phyloP scores from a whole-genome alignment of 345 rosid genomes.

The Aegle marmelos region DNA sequence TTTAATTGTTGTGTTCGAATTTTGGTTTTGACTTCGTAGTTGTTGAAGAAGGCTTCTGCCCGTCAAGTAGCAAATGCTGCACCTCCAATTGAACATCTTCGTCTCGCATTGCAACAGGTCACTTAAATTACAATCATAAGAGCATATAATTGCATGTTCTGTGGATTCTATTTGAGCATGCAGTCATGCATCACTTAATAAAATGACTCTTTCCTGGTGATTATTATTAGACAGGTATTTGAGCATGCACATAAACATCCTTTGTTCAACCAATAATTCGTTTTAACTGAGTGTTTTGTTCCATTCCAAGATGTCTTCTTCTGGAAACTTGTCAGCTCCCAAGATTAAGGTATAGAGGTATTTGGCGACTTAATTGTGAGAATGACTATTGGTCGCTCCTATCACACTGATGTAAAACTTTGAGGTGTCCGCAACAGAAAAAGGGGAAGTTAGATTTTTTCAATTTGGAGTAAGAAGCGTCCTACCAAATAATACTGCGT shows the following conservation, averaged over 20 bases:
- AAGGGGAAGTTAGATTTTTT: too few species aligned
- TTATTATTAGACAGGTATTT: constrained; percentile 48
- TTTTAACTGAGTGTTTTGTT: not conserved
- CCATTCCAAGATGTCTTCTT: not conserved
- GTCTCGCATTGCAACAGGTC: constrained; percentile 48
- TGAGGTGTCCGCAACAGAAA: too few species aligned
- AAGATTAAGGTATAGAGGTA: not conserved
- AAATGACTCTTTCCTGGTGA: constrained; percentile 23
- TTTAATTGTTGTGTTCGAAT: not conserved
- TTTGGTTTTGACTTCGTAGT: constrained; percentile 26
- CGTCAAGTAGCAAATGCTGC: constrained; percentile 34
- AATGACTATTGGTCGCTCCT: too few species aligned
- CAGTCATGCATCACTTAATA: not conserved
- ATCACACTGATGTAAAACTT: too few species aligned
- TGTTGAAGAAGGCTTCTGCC: constrained; percentile 49
- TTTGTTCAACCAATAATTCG: not conserved
- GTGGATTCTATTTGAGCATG: not conserved
- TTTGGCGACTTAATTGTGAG: not conserved
- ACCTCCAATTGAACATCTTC: constrained; percentile 45
- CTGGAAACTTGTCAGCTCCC: not conserved
- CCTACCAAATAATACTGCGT: too few species aligned
- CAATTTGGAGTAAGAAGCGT: too few species aligned
- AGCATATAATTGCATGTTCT: too few species aligned
- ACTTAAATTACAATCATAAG: not conserved
- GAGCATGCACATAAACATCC: too few species aligned